These are phyloP conservation scores for Phyllostachys edulis DNA, from an alignment of 176 grass and related monocot species.

Conservation along the genomic window DNA sequence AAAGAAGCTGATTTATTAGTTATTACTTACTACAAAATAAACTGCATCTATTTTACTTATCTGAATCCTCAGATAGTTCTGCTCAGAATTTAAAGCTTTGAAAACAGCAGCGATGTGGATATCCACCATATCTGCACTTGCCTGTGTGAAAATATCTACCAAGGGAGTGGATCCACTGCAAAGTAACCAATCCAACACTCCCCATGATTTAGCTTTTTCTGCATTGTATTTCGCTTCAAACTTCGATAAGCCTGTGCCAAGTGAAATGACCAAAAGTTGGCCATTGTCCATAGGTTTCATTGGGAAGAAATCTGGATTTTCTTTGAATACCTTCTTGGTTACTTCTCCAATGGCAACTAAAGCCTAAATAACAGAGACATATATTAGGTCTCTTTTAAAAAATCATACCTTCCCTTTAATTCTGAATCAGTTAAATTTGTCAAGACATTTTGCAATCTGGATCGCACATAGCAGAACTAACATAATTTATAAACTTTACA, in stretches of 20 bases:
- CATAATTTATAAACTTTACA: neutral
- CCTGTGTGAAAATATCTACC: constrained; percentile 78
- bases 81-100: constrained; percentile 65
- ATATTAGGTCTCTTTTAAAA: constrained; percentile 19
- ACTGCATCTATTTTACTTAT: constrained; percentile 36
- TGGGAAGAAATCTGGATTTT: constrained; percentile 87
- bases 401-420: neutral
- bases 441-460: neutral
- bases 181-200: constrained; percentile 68
- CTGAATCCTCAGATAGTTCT: constrained; percentile 90
- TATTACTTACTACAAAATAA: neutral
- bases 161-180: constrained; percentile 72
- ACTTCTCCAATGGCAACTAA: constrained; percentile 80
- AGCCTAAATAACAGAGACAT: constrained; percentile 48
- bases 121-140: constrained; percentile 86
- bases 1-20: constrained; percentile 13
- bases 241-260: constrained; percentile 78
- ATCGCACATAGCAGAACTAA: neutral
- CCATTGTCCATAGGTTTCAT: constrained; percentile 82
- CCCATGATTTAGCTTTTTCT: constrained; percentile 64
- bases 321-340: constrained; percentile 72
- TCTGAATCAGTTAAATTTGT: constrained; percentile 28
- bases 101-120: constrained; percentile 77
- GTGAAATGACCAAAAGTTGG: constrained; percentile 71
- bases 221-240: constrained; percentile 54